Evolutionary conservation across 768 basidiomycete species (phyloP).

Genomic region (Boletus patriciae): DNA sequence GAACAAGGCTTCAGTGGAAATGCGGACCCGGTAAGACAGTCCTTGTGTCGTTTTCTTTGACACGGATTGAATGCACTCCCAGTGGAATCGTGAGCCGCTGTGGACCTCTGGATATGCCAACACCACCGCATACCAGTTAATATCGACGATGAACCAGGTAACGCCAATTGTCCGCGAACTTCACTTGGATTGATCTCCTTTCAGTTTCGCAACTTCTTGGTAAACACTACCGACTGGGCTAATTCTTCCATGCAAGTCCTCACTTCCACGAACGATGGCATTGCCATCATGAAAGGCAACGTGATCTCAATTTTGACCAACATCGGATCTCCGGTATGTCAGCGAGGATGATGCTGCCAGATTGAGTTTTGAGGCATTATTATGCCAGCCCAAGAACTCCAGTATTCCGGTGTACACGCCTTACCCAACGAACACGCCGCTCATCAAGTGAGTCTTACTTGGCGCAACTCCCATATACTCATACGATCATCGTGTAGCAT

Average conservation of each 20-base stretch:
- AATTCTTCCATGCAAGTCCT: constrained; percentile 53
- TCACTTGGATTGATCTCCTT: neutral
- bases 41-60: neutral
- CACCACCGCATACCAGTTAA: constrained; percentile 56
- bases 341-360: neutral
- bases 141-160: constrained; percentile 61
- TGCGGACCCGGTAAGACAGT: constrained; percentile 57
- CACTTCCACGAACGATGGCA: constrained; percentile 46
- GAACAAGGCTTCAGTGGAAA: constrained; percentile 69
- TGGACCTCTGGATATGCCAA: constrained; percentile 69
- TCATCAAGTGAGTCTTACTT: constrained; percentile 51
- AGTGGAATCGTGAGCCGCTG: constrained; percentile 75
- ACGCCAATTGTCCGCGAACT: neutral
- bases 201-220: constrained; percentile 65
- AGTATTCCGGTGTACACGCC: constrained; percentile 60
- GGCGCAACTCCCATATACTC: neutral
- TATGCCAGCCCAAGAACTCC: constrained; percentile 51
- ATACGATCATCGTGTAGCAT: constrained; percentile 40
- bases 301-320: constrained; percentile 66
- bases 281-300: constrained; percentile 66
- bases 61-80: constrained; percentile 2
- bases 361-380: neutral
- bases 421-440: constrained; percentile 46
- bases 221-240: constrained; percentile 52
- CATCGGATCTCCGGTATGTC: constrained; percentile 65